Conservation (phyloP, 345 rosid genomes). For the Brassica incana region DNA sequence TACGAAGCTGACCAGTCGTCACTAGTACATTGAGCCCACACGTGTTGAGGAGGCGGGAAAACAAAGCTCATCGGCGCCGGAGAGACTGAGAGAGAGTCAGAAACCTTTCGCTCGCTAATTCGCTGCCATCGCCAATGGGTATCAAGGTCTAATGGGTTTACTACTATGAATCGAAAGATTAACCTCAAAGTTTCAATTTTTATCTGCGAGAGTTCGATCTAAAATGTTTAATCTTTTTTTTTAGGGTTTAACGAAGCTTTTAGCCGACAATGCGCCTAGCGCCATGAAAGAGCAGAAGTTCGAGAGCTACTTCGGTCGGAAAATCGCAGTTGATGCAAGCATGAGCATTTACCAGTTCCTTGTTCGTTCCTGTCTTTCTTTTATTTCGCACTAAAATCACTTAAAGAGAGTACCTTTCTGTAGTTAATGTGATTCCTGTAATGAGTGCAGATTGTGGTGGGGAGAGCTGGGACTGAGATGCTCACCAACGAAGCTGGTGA, state of each 20-base stretch:
- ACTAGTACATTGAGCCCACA: conserved; percentile 9
- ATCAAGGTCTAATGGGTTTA: conserved; percentile 32
- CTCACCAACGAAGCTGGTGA: conserved; percentile 96
- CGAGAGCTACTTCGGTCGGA: conserved; percentile 88
- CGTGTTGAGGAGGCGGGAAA: conserved; percentile 39
- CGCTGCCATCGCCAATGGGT: conserved; percentile 36
- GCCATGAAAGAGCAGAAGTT: conserved; percentile 93
- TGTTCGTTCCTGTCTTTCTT: conserved; percentile 39
- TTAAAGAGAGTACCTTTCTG: background rate
- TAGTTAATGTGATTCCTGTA: background rate
- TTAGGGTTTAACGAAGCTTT: conserved; percentile 93
- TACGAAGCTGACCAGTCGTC: background rate
- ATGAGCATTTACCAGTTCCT: conserved; percentile 99
- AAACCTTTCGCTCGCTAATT: background rate
- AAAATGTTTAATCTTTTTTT: background rate
- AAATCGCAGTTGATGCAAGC: conserved; percentile 95
- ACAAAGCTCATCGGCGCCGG: conserved; percentile 5
- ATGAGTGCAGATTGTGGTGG: conserved; percentile 77
- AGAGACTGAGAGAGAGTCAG: background rate
- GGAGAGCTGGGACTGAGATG: conserved; percentile 88
- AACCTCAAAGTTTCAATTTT: background rate
- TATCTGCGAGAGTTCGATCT: conserved; percentile 16
- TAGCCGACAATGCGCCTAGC: conserved; percentile 90
- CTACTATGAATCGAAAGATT: background rate
- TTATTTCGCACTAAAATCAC: background rate